phyloP scores from a whole-genome alignment of 2,329 filamentous ascomycete species.

The Aspergillus chevalieri region DNA sequence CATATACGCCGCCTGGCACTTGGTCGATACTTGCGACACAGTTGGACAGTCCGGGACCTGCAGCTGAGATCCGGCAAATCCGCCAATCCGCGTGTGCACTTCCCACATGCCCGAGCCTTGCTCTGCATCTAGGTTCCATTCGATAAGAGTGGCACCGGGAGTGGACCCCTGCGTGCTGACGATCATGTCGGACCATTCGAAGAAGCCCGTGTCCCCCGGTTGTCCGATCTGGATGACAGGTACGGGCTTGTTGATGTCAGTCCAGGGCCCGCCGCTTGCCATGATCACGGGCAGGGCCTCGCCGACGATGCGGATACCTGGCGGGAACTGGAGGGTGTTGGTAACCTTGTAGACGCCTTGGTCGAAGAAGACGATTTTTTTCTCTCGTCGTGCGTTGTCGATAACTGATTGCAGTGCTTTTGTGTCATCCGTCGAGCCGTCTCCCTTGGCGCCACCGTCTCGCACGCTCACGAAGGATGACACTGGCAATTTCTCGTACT shows the following conservation, averaged over 20 bases:
- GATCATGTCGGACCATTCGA: constrained; percentile 69
- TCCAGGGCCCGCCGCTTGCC: constrained; percentile 52
- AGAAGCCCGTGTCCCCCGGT: constrained; percentile 55
- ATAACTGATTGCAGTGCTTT: constrained; percentile 54
- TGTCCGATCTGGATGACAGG: constrained; percentile 63
- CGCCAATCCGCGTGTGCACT: constrained; percentile 47
- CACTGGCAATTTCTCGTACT: constrained; percentile 40
- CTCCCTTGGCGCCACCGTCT: constrained; percentile 41
- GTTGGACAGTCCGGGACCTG: constrained; percentile 39
- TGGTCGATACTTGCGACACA: constrained; percentile 30
- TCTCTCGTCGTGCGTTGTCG: constrained; percentile 42
- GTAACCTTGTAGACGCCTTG: constrained; percentile 49
- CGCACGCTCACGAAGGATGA: constrained; percentile 42
- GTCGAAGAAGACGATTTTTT: constrained; percentile 53
- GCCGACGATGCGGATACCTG: constrained; percentile 49
- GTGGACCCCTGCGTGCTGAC: constrained; percentile 62
- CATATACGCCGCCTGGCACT: constrained; percentile 32
- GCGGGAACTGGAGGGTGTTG: constrained; percentile 43
- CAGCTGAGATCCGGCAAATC: constrained; percentile 46
- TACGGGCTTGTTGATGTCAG: constrained; percentile 52
- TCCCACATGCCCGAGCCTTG: constrained; percentile 51
- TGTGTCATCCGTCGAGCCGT: constrained; percentile 56
- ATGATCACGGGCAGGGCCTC: constrained; percentile 53
- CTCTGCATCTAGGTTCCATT: constrained; percentile 62
- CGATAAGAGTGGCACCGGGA: constrained; percentile 62